Evolutionary conservation across 1,284 basidiomycete species (phyloP).

Genomic region (Ganoderma meredithae): DNA sequence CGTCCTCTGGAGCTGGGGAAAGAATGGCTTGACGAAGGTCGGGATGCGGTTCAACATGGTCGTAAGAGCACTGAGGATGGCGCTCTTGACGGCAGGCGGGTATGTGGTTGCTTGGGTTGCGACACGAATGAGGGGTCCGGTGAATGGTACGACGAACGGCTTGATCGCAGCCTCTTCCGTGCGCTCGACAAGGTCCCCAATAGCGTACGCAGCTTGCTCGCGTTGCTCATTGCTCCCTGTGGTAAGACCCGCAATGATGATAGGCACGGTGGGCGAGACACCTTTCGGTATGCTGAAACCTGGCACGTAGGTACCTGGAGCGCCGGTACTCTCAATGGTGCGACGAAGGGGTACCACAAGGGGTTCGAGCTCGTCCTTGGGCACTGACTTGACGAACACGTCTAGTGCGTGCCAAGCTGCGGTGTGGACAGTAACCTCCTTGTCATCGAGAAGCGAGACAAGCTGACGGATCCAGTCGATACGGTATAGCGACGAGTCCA

Average conservation of each 20-base stretch:
- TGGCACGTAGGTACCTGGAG: conserved; percentile 80
- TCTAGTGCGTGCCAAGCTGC: conserved; percentile 90
- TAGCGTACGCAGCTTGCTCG: conserved; percentile 94
- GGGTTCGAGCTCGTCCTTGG: conserved; percentile 93
- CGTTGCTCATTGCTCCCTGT: conserved; percentile 85
- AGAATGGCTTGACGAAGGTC: conserved; percentile 95
- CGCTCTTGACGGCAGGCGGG: conserved; percentile 91
- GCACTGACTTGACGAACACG: conserved; percentile 87
- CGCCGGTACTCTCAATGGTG: conserved; percentile 87
- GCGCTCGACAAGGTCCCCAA: conserved; percentile 93
- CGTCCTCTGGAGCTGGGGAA: conserved; percentile 96
- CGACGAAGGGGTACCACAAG: conserved; percentile 90
- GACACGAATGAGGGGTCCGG: conserved; percentile 94
- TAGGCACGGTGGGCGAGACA: conserved; percentile 86
- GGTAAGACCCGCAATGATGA: conserved; percentile 89
- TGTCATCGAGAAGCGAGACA: conserved; percentile 87
- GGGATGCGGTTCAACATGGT: conserved; percentile 88
- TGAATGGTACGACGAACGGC: conserved; percentile 95
- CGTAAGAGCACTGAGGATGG: conserved; percentile 84
- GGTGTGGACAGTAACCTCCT: conserved; percentile 76
- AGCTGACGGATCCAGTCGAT: conserved; percentile 97
- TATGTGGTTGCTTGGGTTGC: conserved; percentile 89
- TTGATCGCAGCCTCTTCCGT: conserved; percentile 92
- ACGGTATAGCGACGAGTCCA: conserved; percentile 86
- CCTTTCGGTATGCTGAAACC: conserved; percentile 94